Percentiles rank a stretch among this genome's conserved stretches.
phyloP scores from a whole-genome alignment of 225 moss, liverwort and hornwort genomes.

The Physcomitrium patens region DNA sequence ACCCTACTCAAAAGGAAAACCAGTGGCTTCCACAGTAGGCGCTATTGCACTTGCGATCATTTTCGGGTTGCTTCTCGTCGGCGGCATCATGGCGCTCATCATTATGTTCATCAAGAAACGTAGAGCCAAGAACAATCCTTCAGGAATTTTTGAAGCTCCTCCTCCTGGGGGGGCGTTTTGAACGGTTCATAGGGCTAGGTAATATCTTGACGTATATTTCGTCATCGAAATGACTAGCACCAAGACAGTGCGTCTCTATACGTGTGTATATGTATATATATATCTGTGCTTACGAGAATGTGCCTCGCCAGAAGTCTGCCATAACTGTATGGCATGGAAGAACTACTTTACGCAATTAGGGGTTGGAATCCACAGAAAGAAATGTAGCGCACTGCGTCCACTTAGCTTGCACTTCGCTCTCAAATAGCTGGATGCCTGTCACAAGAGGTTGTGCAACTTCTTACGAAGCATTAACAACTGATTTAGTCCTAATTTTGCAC shows the following conservation, averaged over 20 bases:
- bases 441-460: slow-evolving; percentile 26
- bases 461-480: slow-evolving; percentile 20
- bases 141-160: slow-evolving; percentile 38
- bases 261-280: slow-evolving; percentile 30
- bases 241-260: slow-evolving; percentile 20
- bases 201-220: slow-evolving; percentile 21
- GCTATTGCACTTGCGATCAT: slow-evolving; percentile 53
- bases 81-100: slow-evolving; percentile 31
- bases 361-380: neutral
- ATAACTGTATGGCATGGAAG: neutral
- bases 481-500: slow-evolving; percentile 46
- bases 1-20: slow-evolving; percentile 37
- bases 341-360: neutral
- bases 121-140: slow-evolving; percentile 50
- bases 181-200: slow-evolving; percentile 17
- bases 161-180: slow-evolving; percentile 55
- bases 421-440: slow-evolving; percentile 29
- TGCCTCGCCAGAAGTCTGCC: slow-evolving; percentile 1
- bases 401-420: slow-evolving; percentile 30
- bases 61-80: slow-evolving; percentile 40
- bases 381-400: neutral
- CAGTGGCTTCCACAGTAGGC: slow-evolving; percentile 54
- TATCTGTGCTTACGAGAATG: slow-evolving; percentile 1
- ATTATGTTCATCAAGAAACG: slow-evolving; percentile 42
- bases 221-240: slow-evolving; percentile 21